Conservation (phyloP, 1,284 basidiomycete genomes). For the Tetrapyrgos nigripes region DNA sequence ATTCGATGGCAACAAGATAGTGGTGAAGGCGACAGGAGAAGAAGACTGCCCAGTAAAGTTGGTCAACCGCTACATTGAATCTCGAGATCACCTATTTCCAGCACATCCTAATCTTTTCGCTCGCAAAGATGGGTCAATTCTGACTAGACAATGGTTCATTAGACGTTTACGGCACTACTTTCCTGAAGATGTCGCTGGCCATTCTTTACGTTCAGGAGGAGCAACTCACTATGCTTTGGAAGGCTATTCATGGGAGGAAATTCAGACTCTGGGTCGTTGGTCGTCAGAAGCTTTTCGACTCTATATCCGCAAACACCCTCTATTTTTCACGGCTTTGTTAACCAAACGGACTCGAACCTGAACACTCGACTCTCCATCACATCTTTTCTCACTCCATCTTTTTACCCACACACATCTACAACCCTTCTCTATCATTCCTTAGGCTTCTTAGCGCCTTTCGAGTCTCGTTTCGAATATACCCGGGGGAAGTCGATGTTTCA, state of each 20-base stretch:
- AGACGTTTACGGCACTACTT: conserved; percentile 2
- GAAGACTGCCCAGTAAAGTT: too few species aligned
- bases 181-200: neutral
- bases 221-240: neutral
- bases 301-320: conserved; percentile 1
- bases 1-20: neutral
- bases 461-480: too few species aligned
- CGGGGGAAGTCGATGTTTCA: too few species aligned
- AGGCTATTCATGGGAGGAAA: neutral
- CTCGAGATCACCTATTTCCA: conserved; percentile 17
- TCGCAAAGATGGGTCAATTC: conserved; percentile 17
- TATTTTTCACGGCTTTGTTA: neutral
- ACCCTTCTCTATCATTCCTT: too few species aligned
- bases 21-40: neutral
- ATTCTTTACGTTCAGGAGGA: conserved; percentile 8
- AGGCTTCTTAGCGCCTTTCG: too few species aligned
- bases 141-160: conserved; percentile 27
- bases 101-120: conserved; percentile 19
- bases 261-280: neutral
- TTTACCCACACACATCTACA: too few species aligned
- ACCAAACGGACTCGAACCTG: too few species aligned
- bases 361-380: too few species aligned
- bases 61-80: conserved; percentile 12
- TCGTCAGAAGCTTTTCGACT: neutral
- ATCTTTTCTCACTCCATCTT: too few species aligned